phyloP scores from a whole-genome alignment of 768 basidiomycete species.

The Suillus cothurnatus region DNA sequence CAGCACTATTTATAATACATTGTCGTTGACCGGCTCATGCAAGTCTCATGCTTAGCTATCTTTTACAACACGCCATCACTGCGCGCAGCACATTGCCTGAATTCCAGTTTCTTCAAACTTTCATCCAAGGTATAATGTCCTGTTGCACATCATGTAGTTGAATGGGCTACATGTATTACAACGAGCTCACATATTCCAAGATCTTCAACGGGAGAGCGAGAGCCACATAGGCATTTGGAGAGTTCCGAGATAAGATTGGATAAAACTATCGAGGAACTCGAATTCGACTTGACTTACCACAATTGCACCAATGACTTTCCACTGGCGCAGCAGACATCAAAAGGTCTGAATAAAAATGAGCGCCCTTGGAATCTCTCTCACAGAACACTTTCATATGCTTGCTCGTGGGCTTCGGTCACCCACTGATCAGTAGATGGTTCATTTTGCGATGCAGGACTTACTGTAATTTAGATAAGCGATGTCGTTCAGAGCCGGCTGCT shows the following conservation, averaged over 20 bases:
- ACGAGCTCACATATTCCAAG: conserved; percentile 60
- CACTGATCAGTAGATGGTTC: background rate
- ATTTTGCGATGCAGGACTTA: conserved; percentile 34
- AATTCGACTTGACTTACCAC: conserved; percentile 47
- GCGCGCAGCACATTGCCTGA: conserved; percentile 51
- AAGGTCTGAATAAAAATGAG: conserved; percentile 45
- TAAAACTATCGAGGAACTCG: background rate
- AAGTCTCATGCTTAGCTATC: background rate
- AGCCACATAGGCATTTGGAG: conserved; percentile 78
- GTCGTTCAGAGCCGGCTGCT: conserved; percentile 77
- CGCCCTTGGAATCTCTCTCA: background rate
- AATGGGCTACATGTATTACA: background rate
- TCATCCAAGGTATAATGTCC: conserved; percentile 70
- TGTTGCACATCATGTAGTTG: conserved; percentile 23
- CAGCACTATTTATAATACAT: background rate
- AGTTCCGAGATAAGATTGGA: conserved; percentile 46
- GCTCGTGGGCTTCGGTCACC: conserved; percentile 59
- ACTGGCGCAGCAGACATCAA: conserved; percentile 69
- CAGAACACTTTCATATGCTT: conserved; percentile 52
- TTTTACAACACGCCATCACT: conserved; percentile 54
- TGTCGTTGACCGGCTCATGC: background rate
- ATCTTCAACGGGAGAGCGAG: conserved; percentile 76
- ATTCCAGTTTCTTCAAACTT: conserved; percentile 58
- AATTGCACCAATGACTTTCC: conserved; percentile 70
- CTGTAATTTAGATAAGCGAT: conserved; percentile 77